Evolutionary conservation across 768 basidiomycete genomes (phyloP), one percentile per base, ranked within the genome.

Genomic region (Auriscalpium microsporum): DNA sequence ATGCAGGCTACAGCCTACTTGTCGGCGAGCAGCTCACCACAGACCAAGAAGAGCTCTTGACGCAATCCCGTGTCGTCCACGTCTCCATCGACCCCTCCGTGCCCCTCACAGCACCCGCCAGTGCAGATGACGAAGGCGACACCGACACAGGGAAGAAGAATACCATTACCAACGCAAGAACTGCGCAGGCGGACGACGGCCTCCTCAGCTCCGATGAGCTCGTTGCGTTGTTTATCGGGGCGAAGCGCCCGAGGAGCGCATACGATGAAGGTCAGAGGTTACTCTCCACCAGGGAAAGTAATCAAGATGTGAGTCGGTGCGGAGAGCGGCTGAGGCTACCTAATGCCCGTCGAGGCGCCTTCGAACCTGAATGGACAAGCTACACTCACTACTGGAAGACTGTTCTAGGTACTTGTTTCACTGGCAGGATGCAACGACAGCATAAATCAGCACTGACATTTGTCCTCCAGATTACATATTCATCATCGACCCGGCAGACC

Each of bases 321-420:
- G 84, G 83, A 2, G 67, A 70, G 47, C 72, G 86, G 60, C 67
- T 74, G 1, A 60, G 64, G 3, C 55, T 81, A 4, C 62, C 70
- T n/a, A 35, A 65, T 13, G 70, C 64, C 10, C 72, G 77, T 55
- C 71, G 69, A 17, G 91, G 91, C 4, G 73, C 69, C 10, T 69
- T 78, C 65, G 91, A 94, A 65, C 92, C 93, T 3, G 78, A 82
- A 67, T 97, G 84, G 74, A 94, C 94, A 38, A 90, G 86, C 65
- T 95, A 86, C 64, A 92, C 94, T 0, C 82, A 90, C 68, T 85
- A 84, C 64, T 94, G 91, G 90, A 81, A 87, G 63, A 71, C 86
- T 9, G 86, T 87, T 3, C 66, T 94, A 65, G 92, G 92, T 87
- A 62, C 57, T 73, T 65, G 1, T 14, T 53, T 37, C 7, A n/a